phyloP scores from a whole-genome alignment of 305 asterid genomes.

The Solanum hybrid region DNA sequence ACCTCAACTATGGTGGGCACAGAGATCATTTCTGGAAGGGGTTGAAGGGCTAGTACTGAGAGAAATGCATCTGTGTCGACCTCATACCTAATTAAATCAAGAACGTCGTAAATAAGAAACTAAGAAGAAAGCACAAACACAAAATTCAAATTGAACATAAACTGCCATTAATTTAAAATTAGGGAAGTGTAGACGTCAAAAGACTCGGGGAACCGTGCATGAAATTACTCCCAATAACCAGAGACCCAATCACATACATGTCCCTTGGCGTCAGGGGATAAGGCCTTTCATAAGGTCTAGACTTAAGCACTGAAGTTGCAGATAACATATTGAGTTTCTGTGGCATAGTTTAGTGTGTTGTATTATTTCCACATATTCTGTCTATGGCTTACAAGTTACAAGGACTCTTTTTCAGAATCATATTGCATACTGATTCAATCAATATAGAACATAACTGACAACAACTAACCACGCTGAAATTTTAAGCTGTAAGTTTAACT shows the following conservation, averaged over 20 bases:
- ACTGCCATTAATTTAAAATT: neutral
- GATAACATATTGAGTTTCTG: neutral
- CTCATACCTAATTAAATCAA: conserved; percentile 56
- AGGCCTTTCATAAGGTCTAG: neutral
- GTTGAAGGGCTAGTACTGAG: conserved; percentile 95
- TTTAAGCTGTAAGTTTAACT: neutral
- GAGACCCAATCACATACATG: neutral
- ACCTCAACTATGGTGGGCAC: conserved; percentile 96
- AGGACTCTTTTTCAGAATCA: neutral
- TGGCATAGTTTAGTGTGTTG: neutral
- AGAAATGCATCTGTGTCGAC: conserved; percentile 95
- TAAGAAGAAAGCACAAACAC: neutral
- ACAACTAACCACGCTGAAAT: neutral
- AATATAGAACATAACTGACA: neutral
- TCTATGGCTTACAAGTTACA: neutral
- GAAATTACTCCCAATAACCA: neutral
- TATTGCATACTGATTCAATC: neutral
- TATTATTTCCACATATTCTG: neutral
- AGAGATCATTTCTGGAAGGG: conserved; percentile 60
- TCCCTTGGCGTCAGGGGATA: neutral
- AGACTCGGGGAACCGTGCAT: neutral
- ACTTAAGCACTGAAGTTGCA: neutral
- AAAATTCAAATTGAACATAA: neutral
- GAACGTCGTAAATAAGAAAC: conserved; percentile 3
- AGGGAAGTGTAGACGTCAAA: neutral